Conservation (phyloP, 371 early-diverging fungal species). For the Paramicrosporidium saccamoebae region DNA sequence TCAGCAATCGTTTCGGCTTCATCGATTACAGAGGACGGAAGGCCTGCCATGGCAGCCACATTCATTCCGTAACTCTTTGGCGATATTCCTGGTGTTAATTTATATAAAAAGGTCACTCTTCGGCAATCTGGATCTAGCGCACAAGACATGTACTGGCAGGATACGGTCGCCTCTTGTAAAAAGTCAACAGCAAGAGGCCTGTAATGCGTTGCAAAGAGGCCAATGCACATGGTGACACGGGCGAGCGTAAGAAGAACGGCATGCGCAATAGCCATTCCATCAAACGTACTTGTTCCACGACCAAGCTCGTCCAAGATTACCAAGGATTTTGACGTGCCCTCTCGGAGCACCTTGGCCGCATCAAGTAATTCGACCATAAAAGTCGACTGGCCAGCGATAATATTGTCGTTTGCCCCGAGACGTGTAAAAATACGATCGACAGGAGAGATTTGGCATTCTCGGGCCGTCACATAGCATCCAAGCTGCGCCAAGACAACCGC, state of each 20-base stretch:
- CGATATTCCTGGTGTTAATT: slow-evolving; percentile 44
- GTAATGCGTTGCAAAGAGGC: slow-evolving; percentile 93
- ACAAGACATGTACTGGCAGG: slow-evolving; percentile 31
- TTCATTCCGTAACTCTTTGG: slow-evolving; percentile 61
- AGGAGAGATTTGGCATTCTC: slow-evolving; percentile 30
- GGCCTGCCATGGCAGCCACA: slow-evolving; percentile 81
- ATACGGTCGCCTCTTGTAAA: slow-evolving; percentile 17
- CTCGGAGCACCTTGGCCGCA: slow-evolving; percentile 63
- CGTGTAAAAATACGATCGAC: slow-evolving; percentile 90
- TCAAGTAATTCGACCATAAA: slow-evolving; percentile 97
- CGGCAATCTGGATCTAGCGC: slow-evolving; percentile 37
- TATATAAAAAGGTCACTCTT: slow-evolving; percentile 86
- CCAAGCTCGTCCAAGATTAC: slow-evolving; percentile 98
- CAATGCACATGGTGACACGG: slow-evolving; percentile 46
- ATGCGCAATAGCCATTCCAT: slow-evolving; percentile 90
- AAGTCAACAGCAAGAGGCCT: slow-evolving; percentile 58
- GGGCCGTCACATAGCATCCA: slow-evolving; percentile 84
- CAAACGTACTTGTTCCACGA: slow-evolving; percentile 91
- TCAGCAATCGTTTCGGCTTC: slow-evolving; percentile 23
- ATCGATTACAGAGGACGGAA: slow-evolving; percentile 21
- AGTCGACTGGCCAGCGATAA: slow-evolving; percentile 87
- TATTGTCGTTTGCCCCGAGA: slow-evolving; percentile 92
- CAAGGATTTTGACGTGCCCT: slow-evolving; percentile 70
- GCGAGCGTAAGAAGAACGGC: slow-evolving; percentile 63
- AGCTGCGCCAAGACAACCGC: slow-evolving; percentile 93